Evolutionary conservation across 192 early-diverging fungal species (phyloP), one percentile per base, ranked within the genome.

Genomic region (Lunasporangiospora selenospora): DNA sequence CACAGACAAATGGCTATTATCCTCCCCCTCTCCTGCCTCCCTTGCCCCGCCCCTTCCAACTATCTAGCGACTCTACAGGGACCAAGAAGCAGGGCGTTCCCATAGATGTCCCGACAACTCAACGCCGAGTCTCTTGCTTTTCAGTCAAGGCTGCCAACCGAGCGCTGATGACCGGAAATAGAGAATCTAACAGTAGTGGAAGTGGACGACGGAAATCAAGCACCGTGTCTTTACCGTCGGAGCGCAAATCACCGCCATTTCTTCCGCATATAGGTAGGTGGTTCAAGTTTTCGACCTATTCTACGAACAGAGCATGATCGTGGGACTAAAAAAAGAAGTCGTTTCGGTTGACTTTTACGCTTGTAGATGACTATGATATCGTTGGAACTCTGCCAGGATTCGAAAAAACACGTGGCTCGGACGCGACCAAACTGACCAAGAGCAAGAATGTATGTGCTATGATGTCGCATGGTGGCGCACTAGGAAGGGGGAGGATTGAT

Each of bases 171-270:
- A 71, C 67, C 19, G 67, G 67, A 34, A 56, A 62, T 24, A 36
- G 67, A 33, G 67, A 71, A n/a, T n/a, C n/a, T n/a, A n/a, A n/a
- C n/a, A n/a, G n/a, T n/a, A 59, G 67, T 11, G 67, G 67, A 7
- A 32, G 51, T 33, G 16, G 38, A 32, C 55, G 67, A 49, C 51
- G 67, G 31, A 71, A 71, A 42, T 71, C 67, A 37, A 71, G 67
- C 34, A 16, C 48, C n/a, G n/a, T n/a, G 4, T 48, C 53, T 4
- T 62, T 47, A 23, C 67, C 56, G n/a, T n/a, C n/a, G 45, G 59
- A 59, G 0, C 47, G 41, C 29, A 60, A 62, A 33, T 62, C 67
- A 6, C 67, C 67, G 24, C 67, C 59, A 2, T 71, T 56, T 37
- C 15, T 59, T 1, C 33, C 56, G 16, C 53, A 57, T 59, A 71